phyloP scores from a whole-genome alignment of 2,329 filamentous ascomycete species.

The Epicoccum nigrum region DNA sequence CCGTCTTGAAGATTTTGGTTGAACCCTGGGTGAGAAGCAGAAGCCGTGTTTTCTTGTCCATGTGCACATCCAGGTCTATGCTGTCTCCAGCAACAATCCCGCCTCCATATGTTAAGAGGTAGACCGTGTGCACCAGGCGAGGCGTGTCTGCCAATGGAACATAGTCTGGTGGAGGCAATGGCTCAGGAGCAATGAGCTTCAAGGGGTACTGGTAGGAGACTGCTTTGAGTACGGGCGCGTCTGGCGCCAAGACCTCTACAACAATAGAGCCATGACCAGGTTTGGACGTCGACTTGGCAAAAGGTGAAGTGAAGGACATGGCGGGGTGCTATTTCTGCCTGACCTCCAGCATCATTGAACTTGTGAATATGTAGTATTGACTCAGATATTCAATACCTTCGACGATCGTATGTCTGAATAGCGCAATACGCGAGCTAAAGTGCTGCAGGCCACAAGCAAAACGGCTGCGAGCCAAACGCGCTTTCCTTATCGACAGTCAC shows the following conservation, averaged over 20 bases:
- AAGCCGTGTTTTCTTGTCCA: slow-evolving; percentile 70
- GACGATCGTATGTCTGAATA: not conserved
- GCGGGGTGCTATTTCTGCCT: slow-evolving; percentile 18
- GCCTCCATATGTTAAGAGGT: slow-evolving; percentile 91
- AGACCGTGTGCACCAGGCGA: slow-evolving; percentile 73
- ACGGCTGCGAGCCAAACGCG: not conserved
- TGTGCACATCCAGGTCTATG: slow-evolving; percentile 72
- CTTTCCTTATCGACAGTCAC: slow-evolving; percentile 13
- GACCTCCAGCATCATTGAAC: slow-evolving; percentile 19
- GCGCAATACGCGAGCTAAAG: not conserved
- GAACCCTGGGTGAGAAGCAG: slow-evolving; percentile 71
- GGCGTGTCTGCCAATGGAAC: slow-evolving; percentile 30
- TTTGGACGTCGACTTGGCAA: slow-evolving; percentile 72
- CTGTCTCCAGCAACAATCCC: slow-evolving; percentile 88
- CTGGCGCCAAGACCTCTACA: slow-evolving; percentile 72
- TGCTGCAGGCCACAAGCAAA: not conserved
- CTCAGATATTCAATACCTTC: too few relatives aligned
- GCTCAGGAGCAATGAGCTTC: slow-evolving; percentile 85
- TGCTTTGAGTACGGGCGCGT: slow-evolving; percentile 71
- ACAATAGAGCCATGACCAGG: slow-evolving; percentile 81
- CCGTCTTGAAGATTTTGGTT: slow-evolving; percentile 93
- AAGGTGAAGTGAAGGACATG: slow-evolving; percentile 66
- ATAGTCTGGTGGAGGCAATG: slow-evolving; percentile 61
- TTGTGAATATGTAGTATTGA: not conserved
- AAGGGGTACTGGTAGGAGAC: slow-evolving; percentile 92